Evolutionary conservation across 495 filamentous ascomycete genomes (phyloP).

Genomic region (Aspergillus homomorphus): DNA sequence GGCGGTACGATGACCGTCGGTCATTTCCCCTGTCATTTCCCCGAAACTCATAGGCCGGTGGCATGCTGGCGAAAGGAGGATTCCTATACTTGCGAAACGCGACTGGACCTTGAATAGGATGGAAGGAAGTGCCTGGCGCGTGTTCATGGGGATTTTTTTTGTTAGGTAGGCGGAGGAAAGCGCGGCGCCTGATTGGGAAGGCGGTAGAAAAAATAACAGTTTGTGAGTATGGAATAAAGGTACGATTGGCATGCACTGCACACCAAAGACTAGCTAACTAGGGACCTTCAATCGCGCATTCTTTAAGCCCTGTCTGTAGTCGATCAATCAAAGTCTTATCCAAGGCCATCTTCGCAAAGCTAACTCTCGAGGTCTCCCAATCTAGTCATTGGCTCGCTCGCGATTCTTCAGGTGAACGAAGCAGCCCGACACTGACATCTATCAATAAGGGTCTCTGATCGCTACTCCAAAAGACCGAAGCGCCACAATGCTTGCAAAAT

Average conservation of each 20-base stretch:
- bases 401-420: constrained; percentile 50
- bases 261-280: too few relatives aligned
- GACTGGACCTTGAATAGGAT: background rate
- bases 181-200: background rate
- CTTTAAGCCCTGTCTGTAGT: constrained; percentile 25
- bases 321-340: constrained; percentile 39
- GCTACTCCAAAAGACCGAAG: constrained; percentile 65
- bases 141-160: background rate
- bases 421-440: constrained; percentile 62
- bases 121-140: background rate
- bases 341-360: constrained; percentile 58
- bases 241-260: too few relatives aligned
- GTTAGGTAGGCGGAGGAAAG: background rate
- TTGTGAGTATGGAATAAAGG: too few relatives aligned
- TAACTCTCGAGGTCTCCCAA: constrained; percentile 58
- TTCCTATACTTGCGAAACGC: background rate
- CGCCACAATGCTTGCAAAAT: constrained; percentile 63
- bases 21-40: constrained; percentile 38
- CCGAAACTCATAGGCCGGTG: constrained; percentile 40
- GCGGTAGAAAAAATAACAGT: too few relatives aligned
- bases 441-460: constrained; percentile 54
- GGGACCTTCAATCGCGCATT: background rate
- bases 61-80: constrained; percentile 9
- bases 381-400: constrained; percentile 58
- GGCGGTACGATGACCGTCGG: constrained; percentile 24